These are phyloP conservation scores for Tylopilus sp. DNA, from an alignment of 768 basidiomycete genomes.

Conservation along the genomic window DNA sequence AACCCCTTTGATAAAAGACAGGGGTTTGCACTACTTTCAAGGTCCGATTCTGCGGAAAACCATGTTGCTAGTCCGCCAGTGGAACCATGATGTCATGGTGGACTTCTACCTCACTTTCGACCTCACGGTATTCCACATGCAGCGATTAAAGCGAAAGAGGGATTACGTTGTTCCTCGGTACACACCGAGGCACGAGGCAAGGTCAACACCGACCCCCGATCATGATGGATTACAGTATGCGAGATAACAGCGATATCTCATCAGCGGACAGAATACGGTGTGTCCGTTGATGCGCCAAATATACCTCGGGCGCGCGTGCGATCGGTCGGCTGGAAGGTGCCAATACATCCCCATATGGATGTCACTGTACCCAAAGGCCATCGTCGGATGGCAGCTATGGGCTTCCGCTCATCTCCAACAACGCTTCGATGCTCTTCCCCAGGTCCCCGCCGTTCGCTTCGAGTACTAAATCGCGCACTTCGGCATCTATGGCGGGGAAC, in stretches of 20 bases:
- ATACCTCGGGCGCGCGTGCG: not conserved
- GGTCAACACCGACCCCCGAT: not conserved
- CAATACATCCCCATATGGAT: too few species aligned
- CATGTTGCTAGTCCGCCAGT: too few species aligned
- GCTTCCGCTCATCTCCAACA: constrained; percentile 66
- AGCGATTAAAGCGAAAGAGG: too few species aligned
- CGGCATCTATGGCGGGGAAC: constrained; percentile 78
- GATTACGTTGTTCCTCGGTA: too few species aligned
- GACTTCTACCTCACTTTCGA: too few species aligned
- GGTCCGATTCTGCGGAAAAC: too few species aligned
- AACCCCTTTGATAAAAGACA: too few species aligned
- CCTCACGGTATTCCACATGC: too few species aligned
- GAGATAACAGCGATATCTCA: not conserved
- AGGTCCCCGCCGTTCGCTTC: constrained; percentile 88
- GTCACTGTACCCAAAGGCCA: too few species aligned
- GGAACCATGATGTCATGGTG: too few species aligned
- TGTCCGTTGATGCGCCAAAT: not conserved
- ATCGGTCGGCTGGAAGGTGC: too few species aligned
- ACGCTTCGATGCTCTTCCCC: constrained; percentile 82
- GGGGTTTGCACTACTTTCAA: too few species aligned
- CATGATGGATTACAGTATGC: not conserved
- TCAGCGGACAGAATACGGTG: not conserved
- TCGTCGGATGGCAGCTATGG: constrained; percentile 6
- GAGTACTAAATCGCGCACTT: constrained; percentile 84
- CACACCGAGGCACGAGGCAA: not conserved